Evolutionary conservation across 2,329 filamentous ascomycete species (phyloP), one percentile per base, ranked within the genome.

Genomic region (Botrytis tulipae): DNA sequence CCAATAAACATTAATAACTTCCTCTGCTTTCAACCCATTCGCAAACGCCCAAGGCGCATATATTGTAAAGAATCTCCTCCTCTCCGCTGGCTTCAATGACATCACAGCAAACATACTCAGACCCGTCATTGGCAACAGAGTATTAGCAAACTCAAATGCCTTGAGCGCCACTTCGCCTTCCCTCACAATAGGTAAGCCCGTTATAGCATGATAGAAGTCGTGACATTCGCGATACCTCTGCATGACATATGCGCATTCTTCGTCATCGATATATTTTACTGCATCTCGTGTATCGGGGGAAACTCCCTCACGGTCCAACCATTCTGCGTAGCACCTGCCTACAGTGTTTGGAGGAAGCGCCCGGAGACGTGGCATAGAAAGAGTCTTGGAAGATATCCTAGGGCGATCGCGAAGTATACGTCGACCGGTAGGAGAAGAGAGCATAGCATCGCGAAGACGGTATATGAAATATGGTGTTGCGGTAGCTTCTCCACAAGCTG

Each of bases 151-250:
- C 84, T 99, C 96, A 78, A 99, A 97, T 0, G 95, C 94, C 84
- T 99, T 99, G 78, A 99, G 87, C n/a, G 95, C 96, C 20, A 99
- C 88, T 85, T 99, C 96, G 40, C 96, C 96, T 85, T 99, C 96
- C n/a, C 94, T 88, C 76, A 97, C 92, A 60, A 97, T 89, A 0
- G 96, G 96, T 66, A 99, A 84, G 0, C 95, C 95, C 0, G 95
- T 97, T 70, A 99, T 86, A 0, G 96, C 95, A 82, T 99, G 96
- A 84, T 97, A 98, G 83, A 99, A 98, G 82, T 99, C 96, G 82
- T 99, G 96, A 77, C 93, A 97, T 83, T 99, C 96, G 75, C 96
- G 91, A 83, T 99, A 99, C 71, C 96, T 90, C 85, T 98, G 96
- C 93, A 99, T 97, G 29, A 98, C 96, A 84, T 98, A 99, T 51